Base-by-base conservation (phyloP, 2,329 filamentous ascomycete genomes). In the Cephalotrichum gorgonifer region DNA sequence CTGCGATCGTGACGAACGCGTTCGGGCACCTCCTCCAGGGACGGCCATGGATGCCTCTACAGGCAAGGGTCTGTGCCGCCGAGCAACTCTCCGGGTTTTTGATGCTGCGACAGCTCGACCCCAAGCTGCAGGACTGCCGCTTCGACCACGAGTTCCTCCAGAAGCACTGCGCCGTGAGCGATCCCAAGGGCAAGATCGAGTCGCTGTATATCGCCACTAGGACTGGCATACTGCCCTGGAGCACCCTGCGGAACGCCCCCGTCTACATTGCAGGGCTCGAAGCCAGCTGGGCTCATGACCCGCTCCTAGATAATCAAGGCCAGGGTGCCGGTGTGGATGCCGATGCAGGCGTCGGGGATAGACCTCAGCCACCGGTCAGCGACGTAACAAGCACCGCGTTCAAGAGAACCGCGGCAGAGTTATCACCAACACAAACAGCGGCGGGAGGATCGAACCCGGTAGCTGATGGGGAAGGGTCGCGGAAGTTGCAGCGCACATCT, bases 131-230 rank as follows among this genome's bases (percentile, higher is more conserved):
- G 30, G 64, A 67, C 42, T 54, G 56, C 22, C 60, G 43, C 5
- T 78, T 73, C 54, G 70, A 78, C 55, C 60, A 69, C 43, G 67
- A 72, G 7, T 81, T 81, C 49, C 63, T 81, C 25, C 67, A 65
- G 25, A 59, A 65, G 38, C 64, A 79, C 58, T 80, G 77, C 54
- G 78, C 75, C n/a, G 74, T 79, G 3, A 68, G 72, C 44, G 73
- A 78, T 43, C 64, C 66, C 3, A 70, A 67, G 48, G 78, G 76
- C 41, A 75, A 73, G 54, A 73, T 79, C 23, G 74, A 79, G 54
- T 78, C 76, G 20, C 60, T 81, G 14, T 81, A 81, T 55, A 78
- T 81, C 50, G 75, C 76, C 49, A 76, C 79, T 74, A 64, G 67
- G 12, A 57, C 67, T 6, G 71, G 75, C 49, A 73, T 70, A 6